A percentile compares a stretch with the other conserved stretches of the same genome.
Evolutionary conservation across 176 grass and related monocot genomes (phyloP).

Genomic region (Oryza meridionalis): DNA sequence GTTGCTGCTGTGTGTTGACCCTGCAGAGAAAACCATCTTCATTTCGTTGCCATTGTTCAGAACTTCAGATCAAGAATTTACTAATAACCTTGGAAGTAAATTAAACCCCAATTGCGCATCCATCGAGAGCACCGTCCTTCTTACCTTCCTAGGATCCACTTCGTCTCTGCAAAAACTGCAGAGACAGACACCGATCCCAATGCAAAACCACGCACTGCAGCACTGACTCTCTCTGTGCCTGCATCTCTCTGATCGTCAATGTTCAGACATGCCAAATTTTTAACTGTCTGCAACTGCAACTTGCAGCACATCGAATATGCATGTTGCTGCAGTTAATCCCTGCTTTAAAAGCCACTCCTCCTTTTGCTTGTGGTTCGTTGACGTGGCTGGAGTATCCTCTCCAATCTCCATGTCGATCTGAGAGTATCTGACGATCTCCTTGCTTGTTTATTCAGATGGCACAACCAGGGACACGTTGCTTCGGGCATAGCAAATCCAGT

Average conservation of each 20-base stretch:
- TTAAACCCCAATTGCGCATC: neutral
- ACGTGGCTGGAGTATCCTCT: neutral
- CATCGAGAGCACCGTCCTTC: neutral
- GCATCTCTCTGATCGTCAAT: neutral
- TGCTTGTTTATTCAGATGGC: slow-evolving; percentile 35
- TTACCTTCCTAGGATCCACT: slow-evolving; percentile 41
- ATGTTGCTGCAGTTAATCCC: neutral
- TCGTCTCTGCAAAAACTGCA: neutral
- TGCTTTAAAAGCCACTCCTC: neutral
- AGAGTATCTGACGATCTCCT: neutral
- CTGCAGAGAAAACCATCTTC: neutral
- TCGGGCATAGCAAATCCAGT: neutral
- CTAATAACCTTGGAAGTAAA: neutral
- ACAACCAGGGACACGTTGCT: slow-evolving; percentile 17
- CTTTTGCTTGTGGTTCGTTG: neutral
- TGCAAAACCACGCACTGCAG: slow-evolving; percentile 8
- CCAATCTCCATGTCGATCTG: neutral
- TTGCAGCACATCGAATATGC: neutral
- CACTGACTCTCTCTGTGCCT: slow-evolving; percentile 10
- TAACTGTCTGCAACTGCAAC: neutral
- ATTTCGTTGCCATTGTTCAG: neutral
- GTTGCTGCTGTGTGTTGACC: neutral
- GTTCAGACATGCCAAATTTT: neutral
- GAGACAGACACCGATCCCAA: slow-evolving; percentile 34
- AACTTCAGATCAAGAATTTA: neutral